phyloP scores from a whole-genome alignment of 495 filamentous ascomycete species.

The Viridothelium virens region DNA sequence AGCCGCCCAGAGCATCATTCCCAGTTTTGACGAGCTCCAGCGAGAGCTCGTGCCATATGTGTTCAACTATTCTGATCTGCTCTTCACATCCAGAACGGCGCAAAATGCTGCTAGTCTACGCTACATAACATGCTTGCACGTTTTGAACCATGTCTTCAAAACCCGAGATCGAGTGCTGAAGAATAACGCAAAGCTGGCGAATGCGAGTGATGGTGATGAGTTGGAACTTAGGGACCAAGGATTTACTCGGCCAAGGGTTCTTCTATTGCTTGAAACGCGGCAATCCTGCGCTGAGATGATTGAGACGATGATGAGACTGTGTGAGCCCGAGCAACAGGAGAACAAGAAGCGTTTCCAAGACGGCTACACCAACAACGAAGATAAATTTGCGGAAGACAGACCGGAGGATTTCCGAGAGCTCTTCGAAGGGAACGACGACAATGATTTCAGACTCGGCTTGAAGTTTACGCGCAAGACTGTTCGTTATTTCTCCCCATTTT shows the following conservation, averaged over 20 bases:
- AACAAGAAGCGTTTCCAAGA: slow-evolving; percentile 90
- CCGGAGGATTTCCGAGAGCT: slow-evolving; percentile 83
- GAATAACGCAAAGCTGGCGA: slow-evolving; percentile 71
- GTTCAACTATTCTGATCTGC: slow-evolving; percentile 73
- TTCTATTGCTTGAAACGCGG: slow-evolving; percentile 80
- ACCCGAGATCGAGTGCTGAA: slow-evolving; percentile 88
- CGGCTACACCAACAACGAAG: slow-evolving; percentile 54
- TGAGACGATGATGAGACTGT: slow-evolving; percentile 62
- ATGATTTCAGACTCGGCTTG: slow-evolving; percentile 86
- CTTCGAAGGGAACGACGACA: slow-evolving; percentile 90
- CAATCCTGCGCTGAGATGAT: slow-evolving; percentile 73
- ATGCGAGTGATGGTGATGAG: slow-evolving; percentile 41
- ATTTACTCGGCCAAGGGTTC: slow-evolving; percentile 87
- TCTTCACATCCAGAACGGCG: slow-evolving; percentile 64
- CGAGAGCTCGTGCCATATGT: slow-evolving; percentile 48
- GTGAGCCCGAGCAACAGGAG: slow-evolving; percentile 82
- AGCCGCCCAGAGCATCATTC: slow-evolving; percentile 26
- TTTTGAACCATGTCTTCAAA: slow-evolving; percentile 85
- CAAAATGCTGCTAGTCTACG: slow-evolving; percentile 58
- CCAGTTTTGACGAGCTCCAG: slow-evolving; percentile 45
- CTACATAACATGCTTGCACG: slow-evolving; percentile 70
- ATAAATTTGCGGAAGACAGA: slow-evolving; percentile 60
- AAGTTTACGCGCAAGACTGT: slow-evolving; percentile 94
- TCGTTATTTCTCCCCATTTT: slow-evolving; percentile 92
- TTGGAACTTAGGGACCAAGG: slow-evolving; percentile 87